Percentiles rank a stretch among this genome's conserved stretches.
Conservation (phyloP, 139 green algal genomes). For the Deuterostichococcus epilithicus region DNA sequence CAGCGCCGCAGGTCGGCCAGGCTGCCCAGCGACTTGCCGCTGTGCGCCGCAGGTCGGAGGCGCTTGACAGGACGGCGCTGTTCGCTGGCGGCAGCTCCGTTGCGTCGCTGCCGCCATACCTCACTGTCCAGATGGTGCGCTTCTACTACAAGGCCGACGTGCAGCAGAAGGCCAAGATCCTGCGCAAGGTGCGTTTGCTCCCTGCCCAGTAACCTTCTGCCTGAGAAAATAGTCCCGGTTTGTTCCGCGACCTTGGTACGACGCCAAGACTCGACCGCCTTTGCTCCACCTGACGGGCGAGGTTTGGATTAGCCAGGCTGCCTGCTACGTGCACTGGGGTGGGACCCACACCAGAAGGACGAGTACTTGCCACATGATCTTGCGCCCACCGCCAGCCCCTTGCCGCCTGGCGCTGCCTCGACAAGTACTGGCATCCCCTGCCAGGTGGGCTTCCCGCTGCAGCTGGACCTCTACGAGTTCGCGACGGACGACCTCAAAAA, state of each 20-base stretch:
- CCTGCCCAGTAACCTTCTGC: not conserved
- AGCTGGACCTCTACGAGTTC: constrained; percentile 94
- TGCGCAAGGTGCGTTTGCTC: constrained; percentile 77
- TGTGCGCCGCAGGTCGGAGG: not conserved
- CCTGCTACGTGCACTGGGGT: no score
- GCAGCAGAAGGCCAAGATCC: constrained; percentile 96
- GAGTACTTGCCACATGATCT: no score
- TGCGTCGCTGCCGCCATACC: constrained; percentile 67
- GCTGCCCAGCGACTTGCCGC: no score
- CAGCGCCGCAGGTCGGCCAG: no score
- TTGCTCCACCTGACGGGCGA: no score
- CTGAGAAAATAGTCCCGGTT: not conserved
- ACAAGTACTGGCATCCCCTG: not conserved
- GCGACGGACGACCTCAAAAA: constrained; percentile 79
- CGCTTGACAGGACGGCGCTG: constrained; percentile 32
- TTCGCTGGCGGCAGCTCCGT: constrained; percentile 73
- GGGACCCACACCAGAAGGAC: no score
- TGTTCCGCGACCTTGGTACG: no score
- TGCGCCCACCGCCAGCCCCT: no score
- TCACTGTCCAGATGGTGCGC: constrained; percentile 94
- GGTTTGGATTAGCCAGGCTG: no score
- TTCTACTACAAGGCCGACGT: constrained; percentile 92
- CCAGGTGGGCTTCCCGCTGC: constrained; percentile 81
- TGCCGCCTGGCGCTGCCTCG: no score
- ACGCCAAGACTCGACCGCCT: not conserved